Conservation (phyloP, 1,284 basidiomycete species). For the Chiua sp. region DNA sequence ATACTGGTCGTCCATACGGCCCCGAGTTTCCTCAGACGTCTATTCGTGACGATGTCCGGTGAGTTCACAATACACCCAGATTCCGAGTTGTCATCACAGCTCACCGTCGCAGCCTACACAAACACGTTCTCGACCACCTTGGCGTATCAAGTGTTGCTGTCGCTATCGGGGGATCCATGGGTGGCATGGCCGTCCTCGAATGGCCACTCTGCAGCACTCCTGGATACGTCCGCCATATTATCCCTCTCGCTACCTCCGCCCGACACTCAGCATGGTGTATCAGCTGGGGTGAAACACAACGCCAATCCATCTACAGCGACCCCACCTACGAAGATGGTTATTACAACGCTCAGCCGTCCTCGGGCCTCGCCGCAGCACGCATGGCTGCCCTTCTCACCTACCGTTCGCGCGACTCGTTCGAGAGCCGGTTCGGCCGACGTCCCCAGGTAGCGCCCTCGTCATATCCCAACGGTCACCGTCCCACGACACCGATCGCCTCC, state of each 20-base stretch:
- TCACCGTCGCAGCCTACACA: conserved; percentile 71
- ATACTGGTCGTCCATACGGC: conserved; percentile 54
- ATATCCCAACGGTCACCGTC: conserved; percentile 29
- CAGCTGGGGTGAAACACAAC: conserved; percentile 77
- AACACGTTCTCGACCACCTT: conserved; percentile 85
- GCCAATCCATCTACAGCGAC: conserved; percentile 96
- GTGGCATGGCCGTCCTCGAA: conserved; percentile 96
- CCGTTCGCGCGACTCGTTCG: conserved; percentile 80
- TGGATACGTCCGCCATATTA: conserved; percentile 84
- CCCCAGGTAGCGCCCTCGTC: conserved; percentile 50
- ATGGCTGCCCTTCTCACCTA: conserved; percentile 98
- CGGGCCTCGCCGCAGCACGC: conserved; percentile 90
- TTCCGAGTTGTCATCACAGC: background rate
- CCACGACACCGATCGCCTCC: conserved; percentile 40
- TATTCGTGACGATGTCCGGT: conserved; percentile 93
- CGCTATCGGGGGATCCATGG: conserved; percentile 97
- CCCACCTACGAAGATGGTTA: conserved; percentile 90
- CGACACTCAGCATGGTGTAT: conserved; percentile 83
- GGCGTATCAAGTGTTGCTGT: conserved; percentile 86
- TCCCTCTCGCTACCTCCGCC: conserved; percentile 93
- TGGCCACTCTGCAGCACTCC: conserved; percentile 91
- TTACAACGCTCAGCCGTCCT: conserved; percentile 76
- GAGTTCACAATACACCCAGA: background rate
- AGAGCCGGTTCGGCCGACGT: conserved; percentile 50
- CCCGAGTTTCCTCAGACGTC: conserved; percentile 79